phyloP scores from a whole-genome alignment of 2,329 filamentous ascomycete genomes.

The Colletotrichum brevisporum region DNA sequence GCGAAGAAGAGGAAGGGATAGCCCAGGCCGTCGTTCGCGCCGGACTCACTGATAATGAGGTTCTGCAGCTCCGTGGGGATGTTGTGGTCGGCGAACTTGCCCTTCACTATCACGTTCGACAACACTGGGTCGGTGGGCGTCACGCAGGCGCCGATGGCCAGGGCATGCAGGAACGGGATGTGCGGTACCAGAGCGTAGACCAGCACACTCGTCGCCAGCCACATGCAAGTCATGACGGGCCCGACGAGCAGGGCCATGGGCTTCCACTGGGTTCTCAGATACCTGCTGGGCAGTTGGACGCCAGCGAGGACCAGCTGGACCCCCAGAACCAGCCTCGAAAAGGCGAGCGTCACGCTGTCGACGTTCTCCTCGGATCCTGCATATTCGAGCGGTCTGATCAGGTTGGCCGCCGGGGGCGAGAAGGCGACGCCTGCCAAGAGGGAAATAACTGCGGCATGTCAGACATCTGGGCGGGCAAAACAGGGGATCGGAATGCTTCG shows the following conservation, averaged over 20 bases:
- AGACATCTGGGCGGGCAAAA: slow-evolving; percentile 24
- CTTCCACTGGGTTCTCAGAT: slow-evolving; percentile 84
- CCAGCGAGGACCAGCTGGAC: slow-evolving; percentile 92
- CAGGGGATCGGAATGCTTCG: slow-evolving; percentile 1
- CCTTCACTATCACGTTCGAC: slow-evolving; percentile 92
- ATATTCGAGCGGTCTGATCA: slow-evolving; percentile 83
- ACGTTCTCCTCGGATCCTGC: slow-evolving; percentile 71
- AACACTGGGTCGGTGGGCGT: slow-evolving; percentile 92
- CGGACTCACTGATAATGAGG: slow-evolving; percentile 86
- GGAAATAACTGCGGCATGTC: slow-evolving; percentile 78
- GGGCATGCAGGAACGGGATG: slow-evolving; percentile 81
- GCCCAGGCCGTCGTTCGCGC: slow-evolving; percentile 89
- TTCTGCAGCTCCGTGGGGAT: slow-evolving; percentile 86
- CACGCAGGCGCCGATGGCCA: slow-evolving; percentile 88
- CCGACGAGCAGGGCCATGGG: slow-evolving; percentile 81
- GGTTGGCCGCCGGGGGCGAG: slow-evolving; percentile 82
- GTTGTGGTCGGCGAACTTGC: slow-evolving; percentile 92
- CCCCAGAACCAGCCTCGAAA: slow-evolving; percentile 88
- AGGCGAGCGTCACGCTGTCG: slow-evolving; percentile 82
- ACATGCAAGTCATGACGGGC: slow-evolving; percentile 89
- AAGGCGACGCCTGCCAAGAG: slow-evolving; percentile 84
- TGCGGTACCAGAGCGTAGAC: slow-evolving; percentile 83
- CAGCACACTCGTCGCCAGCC: slow-evolving; percentile 83
- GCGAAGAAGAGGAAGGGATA: slow-evolving; percentile 92
- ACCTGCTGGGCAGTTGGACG: slow-evolving; percentile 87